Conservation (phyloP, 1,139 yeast genomes). For the Yamadazyma aaseri region DNA sequence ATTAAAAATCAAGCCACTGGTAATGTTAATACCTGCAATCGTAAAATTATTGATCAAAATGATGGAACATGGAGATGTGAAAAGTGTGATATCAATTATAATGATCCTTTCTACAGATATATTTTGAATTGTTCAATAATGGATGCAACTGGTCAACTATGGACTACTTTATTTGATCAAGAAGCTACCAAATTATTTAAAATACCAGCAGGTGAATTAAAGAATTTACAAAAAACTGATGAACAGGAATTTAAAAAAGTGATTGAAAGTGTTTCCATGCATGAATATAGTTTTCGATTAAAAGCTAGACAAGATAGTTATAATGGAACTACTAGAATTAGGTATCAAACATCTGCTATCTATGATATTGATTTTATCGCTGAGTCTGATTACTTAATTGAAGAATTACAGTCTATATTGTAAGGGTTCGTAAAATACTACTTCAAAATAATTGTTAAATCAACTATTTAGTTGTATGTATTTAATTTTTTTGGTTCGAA, state of each 20-base stretch:
- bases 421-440: slow-evolving; percentile 14
- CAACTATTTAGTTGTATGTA: background rate
- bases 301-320: slow-evolving; percentile 83
- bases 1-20: slow-evolving; percentile 15
- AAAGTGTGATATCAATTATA: slow-evolving; percentile 71
- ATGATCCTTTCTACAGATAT: slow-evolving; percentile 75
- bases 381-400: slow-evolving; percentile 61
- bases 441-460: no score
- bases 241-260: slow-evolving; percentile 47
- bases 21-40: slow-evolving; percentile 56
- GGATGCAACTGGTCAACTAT: slow-evolving; percentile 80
- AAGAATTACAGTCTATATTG: slow-evolving; percentile 45
- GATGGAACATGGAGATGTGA: slow-evolving; percentile 93
- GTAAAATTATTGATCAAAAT: slow-evolving; percentile 72
- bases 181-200: slow-evolving; percentile 73
- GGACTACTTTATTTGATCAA: slow-evolving; percentile 87
- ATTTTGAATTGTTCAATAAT: slow-evolving; percentile 68
- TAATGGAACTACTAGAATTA: slow-evolving; percentile 73
- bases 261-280: slow-evolving; percentile 56
- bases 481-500: background rate
- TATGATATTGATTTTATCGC: slow-evolving; percentile 55
- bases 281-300: slow-evolving; percentile 70
- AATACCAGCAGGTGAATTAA: slow-evolving; percentile 64
- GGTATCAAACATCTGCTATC: slow-evolving; percentile 65
- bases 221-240: slow-evolving; percentile 47